A percentile compares a stretch with the other conserved stretches of the same genome.
These are phyloP conservation scores for Zangia roseola DNA, from an alignment of 768 basidiomycete genomes.

Conservation along the genomic window DNA sequence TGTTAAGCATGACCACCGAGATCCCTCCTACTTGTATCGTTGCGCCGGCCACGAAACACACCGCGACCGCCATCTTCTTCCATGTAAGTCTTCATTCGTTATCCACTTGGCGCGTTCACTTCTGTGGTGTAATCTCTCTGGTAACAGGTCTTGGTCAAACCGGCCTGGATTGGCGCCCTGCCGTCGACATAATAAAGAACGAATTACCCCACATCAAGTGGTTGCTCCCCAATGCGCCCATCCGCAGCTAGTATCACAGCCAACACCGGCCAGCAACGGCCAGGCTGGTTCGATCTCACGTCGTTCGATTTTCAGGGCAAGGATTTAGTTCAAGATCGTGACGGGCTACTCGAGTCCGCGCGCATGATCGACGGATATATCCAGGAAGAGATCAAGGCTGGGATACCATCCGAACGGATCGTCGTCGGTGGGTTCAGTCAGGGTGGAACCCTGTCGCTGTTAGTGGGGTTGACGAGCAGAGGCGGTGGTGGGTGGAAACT, in stretches of 20 bases:
- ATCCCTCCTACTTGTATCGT: constrained; percentile 31
- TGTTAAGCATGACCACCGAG: too few relatives aligned
- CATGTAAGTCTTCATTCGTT: constrained; percentile 56
- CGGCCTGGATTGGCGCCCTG: constrained; percentile 73
- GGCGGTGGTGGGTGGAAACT: constrained; percentile 46
- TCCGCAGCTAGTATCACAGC: constrained; percentile 67
- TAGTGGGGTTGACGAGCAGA: constrained; percentile 55
- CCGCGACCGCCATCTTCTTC: constrained; percentile 85
- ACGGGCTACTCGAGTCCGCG: constrained; percentile 60
- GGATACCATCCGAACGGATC: constrained; percentile 67
- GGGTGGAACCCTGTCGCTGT: constrained; percentile 73
- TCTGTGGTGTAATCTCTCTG: constrained; percentile 1
- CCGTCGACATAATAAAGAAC: constrained; percentile 65
- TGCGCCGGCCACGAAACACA: constrained; percentile 59
- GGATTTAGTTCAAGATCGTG: constrained; percentile 52
- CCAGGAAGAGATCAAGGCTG: constrained; percentile 67
- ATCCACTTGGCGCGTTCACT: background rate
- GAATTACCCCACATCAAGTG: constrained; percentile 79
- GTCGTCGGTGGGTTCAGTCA: constrained; percentile 90
- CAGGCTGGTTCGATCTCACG: constrained; percentile 80
- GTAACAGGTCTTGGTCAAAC: constrained; percentile 63
- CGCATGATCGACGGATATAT: constrained; percentile 66
- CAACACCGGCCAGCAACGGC: constrained; percentile 68
- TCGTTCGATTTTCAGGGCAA: constrained; percentile 55
- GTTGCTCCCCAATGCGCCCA: constrained; percentile 48